Evolutionary conservation across 1,284 basidiomycete species (phyloP).

Genomic region (Sporisorium scitamineum): DNA sequence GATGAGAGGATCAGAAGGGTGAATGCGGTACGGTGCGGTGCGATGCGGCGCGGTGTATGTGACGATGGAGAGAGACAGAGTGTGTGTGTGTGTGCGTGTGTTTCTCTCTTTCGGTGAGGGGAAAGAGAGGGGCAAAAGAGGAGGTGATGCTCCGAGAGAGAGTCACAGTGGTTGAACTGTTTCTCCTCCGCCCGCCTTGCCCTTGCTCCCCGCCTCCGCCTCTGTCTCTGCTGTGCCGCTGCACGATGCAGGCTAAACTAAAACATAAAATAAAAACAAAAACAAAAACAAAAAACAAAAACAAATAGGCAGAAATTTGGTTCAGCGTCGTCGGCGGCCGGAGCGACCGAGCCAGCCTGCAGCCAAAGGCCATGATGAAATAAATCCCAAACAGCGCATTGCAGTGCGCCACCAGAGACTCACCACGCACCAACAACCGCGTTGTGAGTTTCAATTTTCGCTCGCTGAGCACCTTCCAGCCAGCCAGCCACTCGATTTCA

Average conservation of each 20-base stretch:
- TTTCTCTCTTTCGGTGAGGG: no score
- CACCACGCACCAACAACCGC: not conserved
- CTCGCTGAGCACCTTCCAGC: not conserved
- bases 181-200: not conserved
- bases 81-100: not conserved
- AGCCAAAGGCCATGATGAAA: not conserved
- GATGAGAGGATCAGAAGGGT: not conserved
- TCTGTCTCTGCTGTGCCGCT: not conserved
- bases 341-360: conserved; percentile 22
- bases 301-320: not conserved
- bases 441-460: not conserved
- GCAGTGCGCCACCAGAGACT: no score
- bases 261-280: not conserved
- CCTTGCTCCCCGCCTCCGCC: not conserved
- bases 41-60: not conserved
- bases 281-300: no score
- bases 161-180: not conserved
- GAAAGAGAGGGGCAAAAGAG: not conserved
- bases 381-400: not conserved
- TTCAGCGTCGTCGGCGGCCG: conserved; percentile 16
- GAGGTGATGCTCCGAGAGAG: not conserved
- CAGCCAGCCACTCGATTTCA: no score
- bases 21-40: not conserved
- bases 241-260: conserved; percentile 15
- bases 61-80: no score